Conservation (phyloP, 2,329 filamentous ascomycete species). For the Aspergillus novofumigatus region DNA sequence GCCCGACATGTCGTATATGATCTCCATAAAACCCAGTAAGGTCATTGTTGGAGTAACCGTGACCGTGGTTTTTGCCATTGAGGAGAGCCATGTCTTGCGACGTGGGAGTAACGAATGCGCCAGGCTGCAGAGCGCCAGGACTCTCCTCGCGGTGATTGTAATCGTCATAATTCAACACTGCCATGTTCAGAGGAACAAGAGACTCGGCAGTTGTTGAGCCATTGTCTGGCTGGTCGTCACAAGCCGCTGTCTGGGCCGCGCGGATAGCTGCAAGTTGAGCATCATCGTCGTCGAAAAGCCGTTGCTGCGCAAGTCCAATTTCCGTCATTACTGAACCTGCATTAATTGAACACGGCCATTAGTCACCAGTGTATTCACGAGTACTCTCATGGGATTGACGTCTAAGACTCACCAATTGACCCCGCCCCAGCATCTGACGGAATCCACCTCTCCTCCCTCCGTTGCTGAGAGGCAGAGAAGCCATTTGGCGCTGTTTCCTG, state of each 20-base stretch:
- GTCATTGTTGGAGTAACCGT: neutral
- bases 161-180: neutral
- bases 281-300: slow-evolving; percentile 30
- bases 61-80: neutral
- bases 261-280: slow-evolving; percentile 12
- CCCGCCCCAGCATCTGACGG: slow-evolving; percentile 24
- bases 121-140: neutral
- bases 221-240: slow-evolving; percentile 9
- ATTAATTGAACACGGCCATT: neutral
- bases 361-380: neutral
- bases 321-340: slow-evolving; percentile 32
- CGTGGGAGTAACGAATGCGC: neutral
- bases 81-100: neutral
- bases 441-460: slow-evolving; percentile 34
- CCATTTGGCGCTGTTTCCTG: slow-evolving; percentile 17
- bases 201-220: neutral
- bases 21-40: neutral
- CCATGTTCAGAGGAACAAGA: neutral
- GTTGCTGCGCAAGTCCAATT: slow-evolving; percentile 30
- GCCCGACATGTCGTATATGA: neutral
- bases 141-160: neutral
- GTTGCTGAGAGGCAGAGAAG: slow-evolving; percentile 30
- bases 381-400: neutral
- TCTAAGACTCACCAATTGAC: slow-evolving; percentile 28
- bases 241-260: slow-evolving; percentile 8